phyloP scores from a whole-genome alignment of 179 eudicot species.

The Nepenthes alata region DNA sequence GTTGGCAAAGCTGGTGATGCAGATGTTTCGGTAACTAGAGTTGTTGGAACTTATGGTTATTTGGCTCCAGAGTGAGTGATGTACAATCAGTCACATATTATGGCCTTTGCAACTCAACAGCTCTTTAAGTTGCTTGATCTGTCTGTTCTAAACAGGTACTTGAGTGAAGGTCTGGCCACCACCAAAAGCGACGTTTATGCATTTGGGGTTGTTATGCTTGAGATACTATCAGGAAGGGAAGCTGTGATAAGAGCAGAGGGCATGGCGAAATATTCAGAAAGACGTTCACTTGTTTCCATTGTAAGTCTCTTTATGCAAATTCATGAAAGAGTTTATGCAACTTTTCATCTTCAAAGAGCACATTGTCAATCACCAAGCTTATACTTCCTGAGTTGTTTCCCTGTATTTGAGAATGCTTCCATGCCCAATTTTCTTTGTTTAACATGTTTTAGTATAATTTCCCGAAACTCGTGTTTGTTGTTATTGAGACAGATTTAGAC shows the following conservation, averaged over 20 bases:
- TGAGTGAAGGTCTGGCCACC: slow-evolving; percentile 86
- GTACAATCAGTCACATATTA: slow-evolving; percentile 5
- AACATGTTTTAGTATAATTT: too few species aligned
- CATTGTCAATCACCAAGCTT: too few species aligned
- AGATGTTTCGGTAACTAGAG: slow-evolving; percentile 80
- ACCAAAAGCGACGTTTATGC: slow-evolving; percentile 87
- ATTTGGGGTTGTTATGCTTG: slow-evolving; percentile 84
- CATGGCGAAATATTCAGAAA: slow-evolving; percentile 48
- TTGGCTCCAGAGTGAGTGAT: slow-evolving; percentile 85
- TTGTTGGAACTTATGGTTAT: slow-evolving; percentile 93
- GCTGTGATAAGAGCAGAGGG: slow-evolving; percentile 65
- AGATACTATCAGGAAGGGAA: slow-evolving; percentile 78
- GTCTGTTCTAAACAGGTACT: slow-evolving; percentile 38
- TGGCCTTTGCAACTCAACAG: not conserved
- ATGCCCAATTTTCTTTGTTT: too few species aligned
- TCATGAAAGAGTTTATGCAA: too few species aligned
- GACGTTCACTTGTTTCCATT: slow-evolving; percentile 78
- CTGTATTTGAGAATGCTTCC: too few species aligned
- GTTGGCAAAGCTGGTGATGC: slow-evolving; percentile 62
- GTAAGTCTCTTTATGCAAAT: slow-evolving; percentile 30
- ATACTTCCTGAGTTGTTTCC: too few species aligned
- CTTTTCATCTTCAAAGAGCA: too few species aligned
- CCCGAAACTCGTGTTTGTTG: too few species aligned
- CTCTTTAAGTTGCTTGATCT: not conserved
- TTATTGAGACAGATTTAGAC: too few species aligned